Evolutionary conservation across 2,329 filamentous ascomycete species (phyloP), one percentile per base, ranked within the genome.

Genomic region (Microdochium bolleyi): DNA sequence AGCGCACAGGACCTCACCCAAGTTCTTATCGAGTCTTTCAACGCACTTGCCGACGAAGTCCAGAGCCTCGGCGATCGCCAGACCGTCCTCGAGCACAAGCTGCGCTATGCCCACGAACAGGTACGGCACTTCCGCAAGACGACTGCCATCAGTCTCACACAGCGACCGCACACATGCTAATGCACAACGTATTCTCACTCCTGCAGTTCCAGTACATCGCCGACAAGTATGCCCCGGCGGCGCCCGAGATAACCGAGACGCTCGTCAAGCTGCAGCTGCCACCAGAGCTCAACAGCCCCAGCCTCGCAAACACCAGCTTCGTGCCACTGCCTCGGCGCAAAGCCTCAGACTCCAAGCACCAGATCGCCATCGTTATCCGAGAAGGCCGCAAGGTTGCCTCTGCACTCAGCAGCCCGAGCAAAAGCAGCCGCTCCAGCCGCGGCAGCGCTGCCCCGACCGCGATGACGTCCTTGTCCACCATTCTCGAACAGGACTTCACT

Each of bases 401-500:
- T 44, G 74, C 70, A 30, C 62, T 78, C 53, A 69, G 68, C 57
- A 73, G 76, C 63, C 72, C 70, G 58, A 78, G 78, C 68, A 78
- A 78, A 63, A 77, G 71, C 41, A 77, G 68, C 53, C 70, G 62
- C 51, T 78, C 77, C 50, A 80, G 73, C 64, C 73, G 73, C 63
- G 72, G 73, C 55, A 73, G 73, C 10, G 62, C 69, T 37, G 76
- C 77, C 19, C 72, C 70, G 48, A 72, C 72, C 32, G 70, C 71
- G 51, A 69, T 70, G 64, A 83, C 83, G 19, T 80, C 83, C 56
- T 75, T 81, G 66, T 84, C 83, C 51, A 84, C 80, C 50, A 77
- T 82, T 37, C 73, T 95, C 64, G 92, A 96, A 72, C 87, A 88
- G 71, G 92, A 96, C 70, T 96, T 96, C 62, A 96, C 92, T 19